These are phyloP conservation scores for Aspergillus persii DNA, from an alignment of 2,329 filamentous ascomycete species.

Conservation along the genomic window DNA sequence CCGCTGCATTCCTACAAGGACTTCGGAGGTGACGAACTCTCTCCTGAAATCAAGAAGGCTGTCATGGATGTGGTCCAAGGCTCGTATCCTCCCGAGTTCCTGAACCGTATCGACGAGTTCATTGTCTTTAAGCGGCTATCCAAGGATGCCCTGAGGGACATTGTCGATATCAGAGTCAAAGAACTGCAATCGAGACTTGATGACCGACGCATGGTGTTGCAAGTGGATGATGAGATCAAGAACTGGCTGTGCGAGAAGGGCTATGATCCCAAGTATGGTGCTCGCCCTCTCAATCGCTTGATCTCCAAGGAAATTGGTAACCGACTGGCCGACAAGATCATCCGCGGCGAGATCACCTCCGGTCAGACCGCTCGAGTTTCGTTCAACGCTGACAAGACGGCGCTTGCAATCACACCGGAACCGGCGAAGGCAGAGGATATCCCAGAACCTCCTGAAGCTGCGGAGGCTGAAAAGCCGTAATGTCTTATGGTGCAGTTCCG, in stretches of 20 bases:
- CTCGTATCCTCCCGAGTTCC: conserved; percentile 83
- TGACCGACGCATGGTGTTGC: conserved; percentile 76
- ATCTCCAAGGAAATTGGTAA: conserved; percentile 91
- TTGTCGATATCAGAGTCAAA: conserved; percentile 84
- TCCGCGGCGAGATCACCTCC: conserved; percentile 73
- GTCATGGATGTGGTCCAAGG: conserved; percentile 84
- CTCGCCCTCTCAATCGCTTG: conserved; percentile 83
- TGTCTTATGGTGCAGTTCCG: neutral
- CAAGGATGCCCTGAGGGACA: conserved; percentile 74
- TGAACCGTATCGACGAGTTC: conserved; percentile 95
- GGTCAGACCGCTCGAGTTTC: conserved; percentile 71
- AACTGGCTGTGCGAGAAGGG: conserved; percentile 85
- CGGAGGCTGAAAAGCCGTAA: conserved; percentile 11
- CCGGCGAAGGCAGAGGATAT: conserved; percentile 7
- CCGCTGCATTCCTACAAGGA: conserved; percentile 63
- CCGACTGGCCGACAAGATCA: conserved; percentile 84
- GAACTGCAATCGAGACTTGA: conserved; percentile 82
- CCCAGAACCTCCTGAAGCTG: conserved; percentile 11
- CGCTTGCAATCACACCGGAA: conserved; percentile 51
- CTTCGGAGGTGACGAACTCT: conserved; percentile 65
- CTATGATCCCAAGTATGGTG: conserved; percentile 89
- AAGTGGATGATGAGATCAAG: conserved; percentile 69
- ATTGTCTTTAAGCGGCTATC: conserved; percentile 92
- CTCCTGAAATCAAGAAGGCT: conserved; percentile 68
- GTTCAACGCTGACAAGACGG: conserved; percentile 62